A percentile compares a stretch with the other conserved stretches of the same genome.
Evolutionary conservation across 169 alveolate species (phyloP).

Genomic region (Miamiensis avidus): DNA sequence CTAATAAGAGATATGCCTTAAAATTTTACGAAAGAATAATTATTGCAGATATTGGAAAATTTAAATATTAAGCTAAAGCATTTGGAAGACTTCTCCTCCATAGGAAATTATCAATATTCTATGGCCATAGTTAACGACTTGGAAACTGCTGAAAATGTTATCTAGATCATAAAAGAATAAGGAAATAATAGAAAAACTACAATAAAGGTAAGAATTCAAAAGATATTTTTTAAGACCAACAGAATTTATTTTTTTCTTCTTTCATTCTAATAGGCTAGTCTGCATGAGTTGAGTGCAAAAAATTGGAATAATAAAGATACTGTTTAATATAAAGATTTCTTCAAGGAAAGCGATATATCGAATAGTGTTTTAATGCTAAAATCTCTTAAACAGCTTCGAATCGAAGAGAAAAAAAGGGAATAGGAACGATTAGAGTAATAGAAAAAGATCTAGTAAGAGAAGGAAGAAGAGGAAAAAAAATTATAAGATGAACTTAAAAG

Average conservation of each 20-base stretch:
- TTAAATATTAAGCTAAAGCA: no score
- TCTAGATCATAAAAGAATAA: neutral
- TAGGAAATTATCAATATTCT: neutral
- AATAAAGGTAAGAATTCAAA: no score
- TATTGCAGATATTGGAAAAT: neutral
- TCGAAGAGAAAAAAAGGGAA: conserved; percentile 9
- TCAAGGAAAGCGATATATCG: neutral
- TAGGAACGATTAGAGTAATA: conserved; percentile 11
- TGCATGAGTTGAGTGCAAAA: neutral
- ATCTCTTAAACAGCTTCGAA: neutral
- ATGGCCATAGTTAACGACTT: neutral
- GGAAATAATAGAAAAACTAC: no score
- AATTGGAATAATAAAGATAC: neutral
- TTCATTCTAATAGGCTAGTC: neutral
- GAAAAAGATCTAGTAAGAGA: neutral
- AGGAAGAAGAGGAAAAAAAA: neutral
- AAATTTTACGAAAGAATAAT: no score
- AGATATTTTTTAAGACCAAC: no score
- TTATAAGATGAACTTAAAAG: neutral
- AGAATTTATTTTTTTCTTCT: no score
- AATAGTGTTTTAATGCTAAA: neutral
- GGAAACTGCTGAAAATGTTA: neutral
- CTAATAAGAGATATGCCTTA: neutral
- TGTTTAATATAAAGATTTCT: no score
- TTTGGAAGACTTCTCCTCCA: neutral